Evolutionary conservation across 1,284 basidiomycete species (phyloP).

Genomic region (Moniliophthora roreri): DNA sequence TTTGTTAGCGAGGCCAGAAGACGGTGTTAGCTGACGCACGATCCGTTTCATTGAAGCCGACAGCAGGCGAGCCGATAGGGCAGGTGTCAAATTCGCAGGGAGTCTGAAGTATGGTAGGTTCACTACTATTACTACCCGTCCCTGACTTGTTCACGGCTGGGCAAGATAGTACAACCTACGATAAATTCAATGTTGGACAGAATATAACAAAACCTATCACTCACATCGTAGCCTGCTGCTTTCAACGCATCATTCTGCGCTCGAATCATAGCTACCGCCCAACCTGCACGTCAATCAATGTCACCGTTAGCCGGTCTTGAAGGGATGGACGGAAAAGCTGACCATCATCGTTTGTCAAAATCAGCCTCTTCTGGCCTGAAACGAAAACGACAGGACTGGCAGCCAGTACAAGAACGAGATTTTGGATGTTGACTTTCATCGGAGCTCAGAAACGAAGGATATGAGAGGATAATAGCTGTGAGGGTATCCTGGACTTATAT

Average conservation of each 20-base stretch:
- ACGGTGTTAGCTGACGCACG: constrained; percentile 26
- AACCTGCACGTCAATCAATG: constrained; percentile 21
- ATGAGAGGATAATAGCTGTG: too few species aligned
- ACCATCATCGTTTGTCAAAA: constrained; percentile 34
- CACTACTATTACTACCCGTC: constrained; percentile 28
- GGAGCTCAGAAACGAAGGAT: too few species aligned
- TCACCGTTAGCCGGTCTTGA: neutral
- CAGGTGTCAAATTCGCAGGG: constrained; percentile 41
- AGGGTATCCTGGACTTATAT: too few species aligned
- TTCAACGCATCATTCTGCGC: constrained; percentile 32
- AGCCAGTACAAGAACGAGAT: neutral
- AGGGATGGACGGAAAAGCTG: neutral
- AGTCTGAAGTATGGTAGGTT: constrained; percentile 22
- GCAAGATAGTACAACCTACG: constrained; percentile 36
- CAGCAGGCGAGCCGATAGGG: constrained; percentile 35
- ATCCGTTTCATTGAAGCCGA: constrained; percentile 36
- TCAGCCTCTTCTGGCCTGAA: constrained; percentile 2
- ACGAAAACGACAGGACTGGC: neutral
- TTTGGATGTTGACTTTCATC: neutral
- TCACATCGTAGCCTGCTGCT: constrained; percentile 29
- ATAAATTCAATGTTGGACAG: neutral
- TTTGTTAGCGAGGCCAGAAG: neutral
- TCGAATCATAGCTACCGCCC: constrained; percentile 38
- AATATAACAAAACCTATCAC: constrained; percentile 5
- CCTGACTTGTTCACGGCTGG: constrained; percentile 41